Base-by-base conservation (phyloP, 805 yeast genomes). In the Clavispora fructus region DNA sequence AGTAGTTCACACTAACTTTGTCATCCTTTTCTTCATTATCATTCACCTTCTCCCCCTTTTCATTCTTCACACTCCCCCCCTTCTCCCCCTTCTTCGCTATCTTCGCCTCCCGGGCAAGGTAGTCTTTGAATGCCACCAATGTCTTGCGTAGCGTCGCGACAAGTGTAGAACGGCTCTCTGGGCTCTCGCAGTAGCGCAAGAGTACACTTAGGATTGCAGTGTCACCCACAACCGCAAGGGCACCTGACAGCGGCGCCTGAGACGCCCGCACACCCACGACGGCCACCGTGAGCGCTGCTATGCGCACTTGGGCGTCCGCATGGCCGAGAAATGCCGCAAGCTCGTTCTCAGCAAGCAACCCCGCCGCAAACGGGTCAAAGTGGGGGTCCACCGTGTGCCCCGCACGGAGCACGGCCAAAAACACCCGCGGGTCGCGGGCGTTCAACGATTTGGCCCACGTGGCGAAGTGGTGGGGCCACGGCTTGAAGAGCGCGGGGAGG, bases 131-230 rank as follows among this genome's bases (percentile, higher is more conserved):
- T 53, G 97, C 71, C 27, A 74, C 62, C 11, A 88, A 58, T 51
- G 90, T 82, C 46, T 75, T 79, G 45, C 83, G 75, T 46, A 90
- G 63, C 14, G 79, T 57, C 3, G 92, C 81, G 26, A 73, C 70
- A 43, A 87, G 79, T 40, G 79, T 82, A 51, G 82, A 83, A 57
- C 97, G 71, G 1, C 78, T 71, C 49, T 85, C 91, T 13, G 57
- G 50, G 10, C 51, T 40, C 12, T 32, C 39, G 16, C 43, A 35
- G 28, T 54, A 56, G 17, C 30, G 32, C 32, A 50, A 48, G 23
- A 50, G 39, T 4, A 32, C 39, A 28, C 76, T 77, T 5, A 83
- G 56, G 2, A 65, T 40, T 9, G 47, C 43, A 28, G 74, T 64
- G 0, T 68, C 59, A 33, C 63, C 54, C 0, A 90, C 52, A 1